Evolutionary conservation across 148 eudicot species (phyloP), one percentile per base, ranked within the genome.

Genomic region (Fallopia convolvulus): DNA sequence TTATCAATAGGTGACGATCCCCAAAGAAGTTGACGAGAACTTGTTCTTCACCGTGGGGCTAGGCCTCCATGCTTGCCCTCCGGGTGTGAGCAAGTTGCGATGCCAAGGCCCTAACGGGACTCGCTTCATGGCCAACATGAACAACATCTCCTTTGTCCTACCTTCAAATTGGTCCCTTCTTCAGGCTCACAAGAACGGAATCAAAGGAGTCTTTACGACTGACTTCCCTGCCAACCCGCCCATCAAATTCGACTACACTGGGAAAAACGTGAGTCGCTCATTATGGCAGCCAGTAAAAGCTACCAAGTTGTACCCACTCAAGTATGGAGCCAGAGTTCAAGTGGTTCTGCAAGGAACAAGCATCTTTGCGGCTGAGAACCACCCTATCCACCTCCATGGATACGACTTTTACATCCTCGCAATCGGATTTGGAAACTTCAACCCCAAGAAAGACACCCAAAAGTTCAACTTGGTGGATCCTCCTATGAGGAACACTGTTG

Each of bases 301-400:
- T 1, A 92, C 99, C 3, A 88, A 83, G 82, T 74, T 88, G 3
- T 94, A 92, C 77, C 82, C 47, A 78, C 72, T 94, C 32, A 89
- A 85, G 77, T 94, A 81, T 7, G 99, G 99, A 20, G 81, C 97
- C 0, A 85, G 81, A 48, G 99, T 94, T 13, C 97, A 94, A 72
- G 4, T 94, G 5, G 93, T 94, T 15, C 70, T 94, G 47, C 99
- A 94, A 80, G 97, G 92, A 40, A 92, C 97, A 18, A 87, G 81
- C 55, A 90, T 92, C 20, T 85, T 90, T 60, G 81, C 92, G 10
- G 89, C 85, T 11, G 99, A 94, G 85, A 89, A 94, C 60, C 99
- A 94, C 76, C 99, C 99, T 0, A 91, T 94, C 78, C 99, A 94
- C 81, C 87, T 94, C 23, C 97, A 94, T 48, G 99, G 99, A 23